phyloP scores from a whole-genome alignment of 495 filamentous ascomycete genomes.

The Podospora didyma region DNA sequence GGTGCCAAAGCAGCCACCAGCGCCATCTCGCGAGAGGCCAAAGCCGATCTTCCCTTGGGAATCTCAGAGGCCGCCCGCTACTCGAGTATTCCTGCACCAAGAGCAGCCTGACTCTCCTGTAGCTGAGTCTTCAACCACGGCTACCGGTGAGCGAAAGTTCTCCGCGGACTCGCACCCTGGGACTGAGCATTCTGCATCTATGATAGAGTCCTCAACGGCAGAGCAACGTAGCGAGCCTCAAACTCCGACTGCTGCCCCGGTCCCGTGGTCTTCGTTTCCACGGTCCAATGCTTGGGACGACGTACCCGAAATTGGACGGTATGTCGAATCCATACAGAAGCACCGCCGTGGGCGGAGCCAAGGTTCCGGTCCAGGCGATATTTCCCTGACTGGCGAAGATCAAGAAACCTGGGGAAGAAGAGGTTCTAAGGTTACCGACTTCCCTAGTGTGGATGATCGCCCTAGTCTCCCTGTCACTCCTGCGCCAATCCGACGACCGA shows the following conservation, averaged over 20 bases:
- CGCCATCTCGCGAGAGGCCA: conserved; percentile 51
- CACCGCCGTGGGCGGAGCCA: conserved; percentile 59
- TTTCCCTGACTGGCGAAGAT: conserved; percentile 2
- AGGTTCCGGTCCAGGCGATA: conserved; percentile 37
- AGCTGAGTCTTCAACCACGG: conserved; percentile 3
- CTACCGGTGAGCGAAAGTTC: conserved; percentile 18
- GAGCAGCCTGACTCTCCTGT: conserved; percentile 23
- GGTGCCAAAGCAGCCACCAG: conserved; percentile 59
- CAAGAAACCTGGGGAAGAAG: conserved; percentile 35
- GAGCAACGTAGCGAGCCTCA: conserved; percentile 37
- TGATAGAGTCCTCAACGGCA: conserved; percentile 31
- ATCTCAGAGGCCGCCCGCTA: conserved; percentile 54
- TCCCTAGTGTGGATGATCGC: conserved; percentile 76
- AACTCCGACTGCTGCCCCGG: conserved; percentile 46
- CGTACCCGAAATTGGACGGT: conserved; percentile 73
- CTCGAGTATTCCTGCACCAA: conserved; percentile 69
- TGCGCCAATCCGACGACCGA: conserved; percentile 57
- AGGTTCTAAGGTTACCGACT: conserved; percentile 72
- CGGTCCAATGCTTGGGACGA: conserved; percentile 86
- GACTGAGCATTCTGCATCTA: conserved; percentile 31
- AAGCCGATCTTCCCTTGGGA: conserved; percentile 88
- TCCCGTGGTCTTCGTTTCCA: conserved; percentile 59
- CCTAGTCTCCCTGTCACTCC: conserved; percentile 91
- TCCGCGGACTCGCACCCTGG: conserved; percentile 18
- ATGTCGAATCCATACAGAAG: conserved; percentile 67